Conservation (phyloP, 1,284 basidiomycete species). For the Gomphus bonarii region DNA sequence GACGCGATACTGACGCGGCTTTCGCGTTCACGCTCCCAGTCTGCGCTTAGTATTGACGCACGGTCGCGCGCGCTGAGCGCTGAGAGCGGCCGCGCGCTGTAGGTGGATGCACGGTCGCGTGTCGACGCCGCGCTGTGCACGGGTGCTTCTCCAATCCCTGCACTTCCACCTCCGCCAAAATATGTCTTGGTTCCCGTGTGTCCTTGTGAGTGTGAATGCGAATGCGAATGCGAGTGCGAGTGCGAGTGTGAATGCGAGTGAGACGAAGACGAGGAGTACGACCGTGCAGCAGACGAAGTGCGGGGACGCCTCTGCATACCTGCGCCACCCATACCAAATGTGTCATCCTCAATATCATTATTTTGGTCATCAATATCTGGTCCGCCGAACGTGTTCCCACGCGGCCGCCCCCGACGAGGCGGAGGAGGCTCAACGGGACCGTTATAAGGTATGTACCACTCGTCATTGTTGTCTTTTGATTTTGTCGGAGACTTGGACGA, state of each 20-base stretch:
- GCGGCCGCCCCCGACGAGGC: conserved; percentile 17
- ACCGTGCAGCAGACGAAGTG: neutral
- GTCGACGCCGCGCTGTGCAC: neutral
- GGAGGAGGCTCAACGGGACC: conserved; percentile 48
- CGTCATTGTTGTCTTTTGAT: conserved; percentile 28
- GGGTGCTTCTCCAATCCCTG: neutral
- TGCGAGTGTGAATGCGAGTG: neutral
- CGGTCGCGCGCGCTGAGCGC: neutral
- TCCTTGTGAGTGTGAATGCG: neutral
- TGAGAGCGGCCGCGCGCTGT: neutral
- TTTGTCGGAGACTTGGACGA: conserved; percentile 12
- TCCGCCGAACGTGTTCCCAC: conserved; percentile 13
- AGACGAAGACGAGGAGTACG: neutral
- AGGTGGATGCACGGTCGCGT: neutral
- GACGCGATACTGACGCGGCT: conserved; percentile 1
- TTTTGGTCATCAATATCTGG: neutral
- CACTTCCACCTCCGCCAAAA: neutral
- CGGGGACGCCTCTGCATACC: neutral
- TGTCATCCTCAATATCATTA: neutral
- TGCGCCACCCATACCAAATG: neutral
- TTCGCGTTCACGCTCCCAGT: neutral
- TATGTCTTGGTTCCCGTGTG: neutral
- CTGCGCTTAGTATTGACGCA: neutral
- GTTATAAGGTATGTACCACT: conserved; percentile 57
- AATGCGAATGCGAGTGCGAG: neutral